Percentiles rank a stretch among this genome's conserved stretches.
phyloP scores from a whole-genome alignment of 345 rosid species.

The Populus nigra region DNA sequence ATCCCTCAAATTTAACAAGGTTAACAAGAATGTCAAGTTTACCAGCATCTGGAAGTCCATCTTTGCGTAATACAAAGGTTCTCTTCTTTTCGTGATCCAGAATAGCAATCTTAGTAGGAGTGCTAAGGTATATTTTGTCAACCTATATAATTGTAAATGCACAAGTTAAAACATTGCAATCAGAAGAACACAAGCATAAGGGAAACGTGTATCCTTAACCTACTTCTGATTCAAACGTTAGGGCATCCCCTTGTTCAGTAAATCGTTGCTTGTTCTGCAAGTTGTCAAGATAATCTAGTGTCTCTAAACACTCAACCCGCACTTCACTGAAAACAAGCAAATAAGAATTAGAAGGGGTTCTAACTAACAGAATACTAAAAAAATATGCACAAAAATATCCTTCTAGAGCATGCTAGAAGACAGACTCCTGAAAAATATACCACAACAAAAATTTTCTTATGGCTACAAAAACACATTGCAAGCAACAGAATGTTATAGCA shows the following conservation, averaged over 20 bases:
- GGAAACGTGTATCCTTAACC: slow-evolving; percentile 20
- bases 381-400: background rate
- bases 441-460: background rate
- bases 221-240: slow-evolving; percentile 91
- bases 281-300: slow-evolving; percentile 91
- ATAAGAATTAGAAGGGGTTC: background rate
- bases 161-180: slow-evolving; percentile 7
- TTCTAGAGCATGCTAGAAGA: too few species aligned
- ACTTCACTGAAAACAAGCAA: slow-evolving; percentile 72
- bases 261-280: slow-evolving; percentile 72
- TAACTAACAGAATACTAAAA: background rate
- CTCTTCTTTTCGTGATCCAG: slow-evolving; percentile 95
- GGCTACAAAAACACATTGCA: background rate
- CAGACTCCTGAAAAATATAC: background rate
- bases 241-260: slow-evolving; percentile 95
- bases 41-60: slow-evolving; percentile 98
- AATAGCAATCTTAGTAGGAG: slow-evolving; percentile 77
- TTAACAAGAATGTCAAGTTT: slow-evolving; percentile 20
- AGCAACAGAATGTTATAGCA: background rate
- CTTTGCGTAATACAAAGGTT: slow-evolving; percentile 87
- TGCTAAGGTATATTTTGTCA: slow-evolving; percentile 26
- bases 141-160: slow-evolving; percentile 11
- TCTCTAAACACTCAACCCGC: slow-evolving; percentile 90
- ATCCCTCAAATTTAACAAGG: background rate
- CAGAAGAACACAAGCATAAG: background rate